Evolutionary conservation across 2,329 filamentous ascomycete species (phyloP).

Genomic region (Didymella sp.): DNA sequence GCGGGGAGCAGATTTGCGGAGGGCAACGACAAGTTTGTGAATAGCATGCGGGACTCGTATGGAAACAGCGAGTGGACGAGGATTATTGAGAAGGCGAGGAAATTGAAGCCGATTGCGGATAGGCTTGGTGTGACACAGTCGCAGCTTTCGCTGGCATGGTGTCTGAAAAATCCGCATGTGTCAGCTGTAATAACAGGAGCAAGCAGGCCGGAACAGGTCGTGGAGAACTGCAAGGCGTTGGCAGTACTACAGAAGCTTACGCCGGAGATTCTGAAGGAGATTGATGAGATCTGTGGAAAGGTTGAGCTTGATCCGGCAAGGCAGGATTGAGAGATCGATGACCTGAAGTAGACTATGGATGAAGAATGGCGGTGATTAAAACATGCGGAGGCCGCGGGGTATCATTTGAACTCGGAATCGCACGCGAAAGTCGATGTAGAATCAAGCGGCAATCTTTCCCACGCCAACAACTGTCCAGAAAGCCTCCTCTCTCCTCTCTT

Average conservation of each 20-base stretch:
- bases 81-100: conserved; percentile 64
- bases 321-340: background rate
- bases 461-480: conserved; percentile 96
- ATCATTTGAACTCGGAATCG: conserved; percentile 11
- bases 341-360: background rate
- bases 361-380: background rate
- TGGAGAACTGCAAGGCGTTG: conserved; percentile 53
- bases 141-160: conserved; percentile 46
- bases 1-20: conserved; percentile 65
- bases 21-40: conserved; percentile 64
- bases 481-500: conserved; percentile 84
- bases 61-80: conserved; percentile 61
- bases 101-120: conserved; percentile 63
- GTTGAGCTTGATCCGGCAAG: conserved; percentile 9
- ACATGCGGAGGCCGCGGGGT: conserved; percentile 4
- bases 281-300: conserved; percentile 34
- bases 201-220: conserved; percentile 39
- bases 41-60: conserved; percentile 52
- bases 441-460: conserved; percentile 69
- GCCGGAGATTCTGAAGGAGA: conserved; percentile 54
- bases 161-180: conserved; percentile 46
- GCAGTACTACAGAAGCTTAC: conserved; percentile 55
- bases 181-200: conserved; percentile 42
- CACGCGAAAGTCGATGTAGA: conserved; percentile 10
- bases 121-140: conserved; percentile 66